Evolutionary conservation across 352 stramenopile species (phyloP).

Genomic region (Phytophthora nicotianae): DNA sequence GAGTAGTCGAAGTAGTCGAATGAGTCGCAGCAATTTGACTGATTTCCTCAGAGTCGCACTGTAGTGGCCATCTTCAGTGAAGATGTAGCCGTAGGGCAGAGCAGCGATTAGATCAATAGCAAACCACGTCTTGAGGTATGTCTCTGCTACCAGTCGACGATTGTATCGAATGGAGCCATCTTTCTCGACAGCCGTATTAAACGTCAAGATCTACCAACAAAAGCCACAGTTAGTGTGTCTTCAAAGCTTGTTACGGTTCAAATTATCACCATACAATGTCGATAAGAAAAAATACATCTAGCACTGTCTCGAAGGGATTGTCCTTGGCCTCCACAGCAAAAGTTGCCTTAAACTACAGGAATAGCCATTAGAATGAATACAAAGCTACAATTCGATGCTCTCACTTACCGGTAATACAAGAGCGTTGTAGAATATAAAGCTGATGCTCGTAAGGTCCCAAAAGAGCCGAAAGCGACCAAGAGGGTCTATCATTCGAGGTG

Average conservation of each 20-base stretch:
- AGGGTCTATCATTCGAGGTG: slow-evolving; percentile 58
- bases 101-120: slow-evolving; percentile 51
- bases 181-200: slow-evolving; percentile 61
- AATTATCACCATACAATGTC: slow-evolving; percentile 57
- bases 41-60: slow-evolving; percentile 43
- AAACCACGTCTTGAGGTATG: slow-evolving; percentile 61
- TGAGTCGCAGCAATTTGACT: slow-evolving; percentile 64
- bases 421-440: slow-evolving; percentile 80
- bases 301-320: slow-evolving; percentile 48
- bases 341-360: slow-evolving; percentile 62
- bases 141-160: slow-evolving; percentile 35
- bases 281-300: slow-evolving; percentile 67
- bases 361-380: slow-evolving; percentile 4
- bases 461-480: slow-evolving; percentile 59
- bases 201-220: slow-evolving; percentile 47
- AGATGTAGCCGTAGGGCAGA: slow-evolving; percentile 54
- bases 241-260: neutral
- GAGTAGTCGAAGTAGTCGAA: slow-evolving; percentile 69
- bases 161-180: slow-evolving; percentile 58
- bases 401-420: slow-evolving; percentile 59
- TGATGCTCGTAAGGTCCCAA: slow-evolving; percentile 74
- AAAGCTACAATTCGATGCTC: neutral
- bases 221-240: neutral
- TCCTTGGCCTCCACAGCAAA: slow-evolving; percentile 45
- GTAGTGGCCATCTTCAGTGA: slow-evolving; percentile 28